Evolutionary conservation across 495 filamentous ascomycete species (phyloP), one percentile per base, ranked within the genome.

Genomic region (Ramalina intermedia): DNA sequence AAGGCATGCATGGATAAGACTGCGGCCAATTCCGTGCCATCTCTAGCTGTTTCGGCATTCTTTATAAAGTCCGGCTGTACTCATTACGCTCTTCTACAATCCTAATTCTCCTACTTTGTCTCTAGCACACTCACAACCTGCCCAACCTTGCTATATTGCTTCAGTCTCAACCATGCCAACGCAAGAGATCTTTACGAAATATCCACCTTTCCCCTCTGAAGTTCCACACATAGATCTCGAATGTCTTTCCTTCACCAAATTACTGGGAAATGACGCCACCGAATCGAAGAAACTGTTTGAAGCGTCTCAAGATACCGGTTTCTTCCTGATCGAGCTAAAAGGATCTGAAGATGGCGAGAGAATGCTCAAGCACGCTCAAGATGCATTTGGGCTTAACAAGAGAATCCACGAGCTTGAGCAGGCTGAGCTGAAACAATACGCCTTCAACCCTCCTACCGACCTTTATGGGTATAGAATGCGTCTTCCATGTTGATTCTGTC

Each of bases 221-320:
- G 23, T 56, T 16, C 54, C 51, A 27, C 47, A 51, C 35, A 44
- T 43, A 8, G 36, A 59, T 12, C 46, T 55, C 37, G 38, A 73
- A 18, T 62, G 71, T 14, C 61, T 82, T n/a, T 72, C 75, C 0
- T 63, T 80, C 1, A 44, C 52, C 2, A 76, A 75, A 46, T 65
- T 81, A 2, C 60, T 66, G 9, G 56, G 56, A 3, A 57, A 68
- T 5, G 61, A 72, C 41, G 21, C 47, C 1, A 52, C 46, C 3
- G 79, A 80, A 53, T 57, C 57, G 4, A 50, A 66, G 17, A 59
- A 64, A n/a, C 65, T 75, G 16, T 74, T 67, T 51, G 43, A 61
- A 37, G 66, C 53, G 36, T 50, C 41, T 20, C 37, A 24, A 26
- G 39, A 41, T 5, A 37, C 6, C 11, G 55, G 51, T n/a, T 59